Conservation (phyloP, 2,329 filamentous ascomycete species). For the Botrytis sinoallii region DNA sequence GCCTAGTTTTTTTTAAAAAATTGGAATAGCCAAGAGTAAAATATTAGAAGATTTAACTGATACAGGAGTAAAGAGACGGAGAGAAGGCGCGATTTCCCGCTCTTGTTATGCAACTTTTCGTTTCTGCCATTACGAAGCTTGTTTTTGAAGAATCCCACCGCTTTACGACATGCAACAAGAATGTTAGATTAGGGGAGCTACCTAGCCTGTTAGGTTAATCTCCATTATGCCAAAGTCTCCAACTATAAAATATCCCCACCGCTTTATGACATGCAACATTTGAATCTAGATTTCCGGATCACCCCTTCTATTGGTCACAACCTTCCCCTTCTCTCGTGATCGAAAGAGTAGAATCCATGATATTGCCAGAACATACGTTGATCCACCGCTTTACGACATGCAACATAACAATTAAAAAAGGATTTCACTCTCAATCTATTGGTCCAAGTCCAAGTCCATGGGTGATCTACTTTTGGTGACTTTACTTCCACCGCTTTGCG, state of each 20-base stretch:
- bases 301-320: not conserved
- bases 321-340: not conserved
- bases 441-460: not conserved
- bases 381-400: not conserved
- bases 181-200: not conserved
- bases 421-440: not conserved
- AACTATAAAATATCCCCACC: not conserved
- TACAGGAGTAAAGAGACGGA: not conserved
- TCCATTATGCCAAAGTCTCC: too few relatives aligned
- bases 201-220: too few relatives aligned
- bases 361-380: not conserved
- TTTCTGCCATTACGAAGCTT: not conserved
- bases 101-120: not conserved
- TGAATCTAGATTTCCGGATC: not conserved
- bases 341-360: not conserved
- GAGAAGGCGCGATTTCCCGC: not conserved
- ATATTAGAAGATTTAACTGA: too few relatives aligned
- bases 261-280: constrained; percentile 1
- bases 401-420: not conserved
- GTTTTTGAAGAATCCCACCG: not conserved
- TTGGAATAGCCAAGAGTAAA: too few relatives aligned
- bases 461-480: not conserved
- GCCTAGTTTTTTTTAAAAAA: too few relatives aligned
- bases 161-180: not conserved
- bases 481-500: not conserved